Evolutionary conservation across 2,329 filamentous ascomycete species (phyloP), one percentile per base, ranked within the genome.

Genomic region (Talaromyces sp.): DNA sequence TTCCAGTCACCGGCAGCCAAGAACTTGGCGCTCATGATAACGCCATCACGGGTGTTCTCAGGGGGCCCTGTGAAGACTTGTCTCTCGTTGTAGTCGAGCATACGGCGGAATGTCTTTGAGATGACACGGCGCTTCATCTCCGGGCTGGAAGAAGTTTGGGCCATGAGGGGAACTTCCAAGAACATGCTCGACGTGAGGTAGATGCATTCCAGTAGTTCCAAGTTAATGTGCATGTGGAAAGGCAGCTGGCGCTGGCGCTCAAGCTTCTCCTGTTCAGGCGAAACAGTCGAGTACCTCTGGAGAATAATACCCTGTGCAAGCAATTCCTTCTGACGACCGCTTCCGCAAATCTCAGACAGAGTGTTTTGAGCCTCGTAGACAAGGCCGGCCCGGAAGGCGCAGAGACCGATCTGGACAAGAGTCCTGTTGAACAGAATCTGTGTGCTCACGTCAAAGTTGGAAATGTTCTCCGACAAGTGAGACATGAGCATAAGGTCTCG

Each of bases 161-260:
- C 95, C 68, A 99, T 88, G 53, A 97, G 88, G 62, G 94, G 94
- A 64, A 99, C 97, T 81, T 99, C 94, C 60, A 99, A 86, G 66
- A 99, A 89, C 94, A 99, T 99, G 79, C 92, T 97, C 82, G 93
- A 97, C 56, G 94, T 97, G 62, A 99, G 85, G 81, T 99, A 99
- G 64, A 97, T 93, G 72, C 94, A 97, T 81, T 99, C 94, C 43
- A 99, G 85, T 59, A 99, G 86, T 77, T 99, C 94, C 57, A 99
- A 85, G 83, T 99, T 99, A 83, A 99, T 99, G 84, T 99, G 94
- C 92, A 99, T 97, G 82, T 99, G 94, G 88, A 99, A 99, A 41
- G 94, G 94, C 67, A 99, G 85, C 80, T 99, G 94, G 70, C 94
- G 88, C 80, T 97, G 93, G 75, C 94, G 91, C 82, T 99, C 94